Base-by-base conservation (phyloP, 345 rosid genomes). In the Boechera divaricarpa region DNA sequence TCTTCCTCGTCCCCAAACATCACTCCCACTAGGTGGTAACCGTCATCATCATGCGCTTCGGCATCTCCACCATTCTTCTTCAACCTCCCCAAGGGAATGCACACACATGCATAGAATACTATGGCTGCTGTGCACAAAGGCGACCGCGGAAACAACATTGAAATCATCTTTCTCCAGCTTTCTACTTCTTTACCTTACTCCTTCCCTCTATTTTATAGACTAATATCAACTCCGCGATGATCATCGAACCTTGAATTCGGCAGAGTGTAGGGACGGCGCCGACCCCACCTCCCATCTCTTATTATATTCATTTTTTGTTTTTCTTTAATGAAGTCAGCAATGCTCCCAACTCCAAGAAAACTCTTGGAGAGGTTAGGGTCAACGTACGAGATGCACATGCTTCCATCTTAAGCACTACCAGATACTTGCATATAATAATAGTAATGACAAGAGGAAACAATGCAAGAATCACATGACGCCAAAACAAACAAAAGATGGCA, bases 241-340 rank as follows among this genome's bases (percentile, higher is more conserved):
- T 41, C 70, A 64, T 63, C 11, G 45, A 64, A 64, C 71, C 63
- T 18, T 11, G 73, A 58, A 63, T 28, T 61, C 79, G 79, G 79
- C 76, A 65, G 77, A 65, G 77, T 36, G 78, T 72, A 55, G 80
- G 89, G 94, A 83, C 87, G 89, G 90, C 90, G 85, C 94, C 87
- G 89, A 83, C 91, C 85, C 82, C 79, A 70, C 84, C 65, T 39
- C 49, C 55, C 5, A 26, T 61, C 55, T 67, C 57, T 67, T 79
- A 73, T 79, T 65, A 78, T 59, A 66, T 58, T 39, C 29, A 15
- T 35, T 35, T 58, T 26, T 49, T 72, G 18, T 62, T 32, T 69
- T 70, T 63, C 41, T 47, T 53, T 67, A 73, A 59, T n/a, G 38
- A 67, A 68, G 77, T 73, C 74, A 78, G 77, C 63, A 42, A 72